phyloP scores from a whole-genome alignment of 2,329 filamentous ascomycete species.

The Exophiala sp. region DNA sequence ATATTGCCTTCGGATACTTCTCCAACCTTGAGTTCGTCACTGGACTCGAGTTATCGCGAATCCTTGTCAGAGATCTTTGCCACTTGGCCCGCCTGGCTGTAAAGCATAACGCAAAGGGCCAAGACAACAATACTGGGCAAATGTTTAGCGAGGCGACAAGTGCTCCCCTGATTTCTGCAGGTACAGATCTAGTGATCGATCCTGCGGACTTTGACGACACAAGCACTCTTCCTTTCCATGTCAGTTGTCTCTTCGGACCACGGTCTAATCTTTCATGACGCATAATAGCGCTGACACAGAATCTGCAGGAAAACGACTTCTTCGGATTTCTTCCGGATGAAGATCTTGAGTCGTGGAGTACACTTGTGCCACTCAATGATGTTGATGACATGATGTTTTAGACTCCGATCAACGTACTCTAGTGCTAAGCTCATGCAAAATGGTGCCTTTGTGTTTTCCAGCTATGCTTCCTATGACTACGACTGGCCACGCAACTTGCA shows the following conservation, averaged over 20 bases:
- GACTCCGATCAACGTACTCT: not conserved
- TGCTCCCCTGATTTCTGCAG: not conserved
- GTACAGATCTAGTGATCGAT: not conserved
- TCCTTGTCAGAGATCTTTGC: conserved; percentile 10
- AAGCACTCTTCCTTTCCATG: not conserved
- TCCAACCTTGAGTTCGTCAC: conserved; percentile 11
- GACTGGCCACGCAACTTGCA: too few relatives aligned
- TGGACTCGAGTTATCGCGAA: conserved; percentile 1
- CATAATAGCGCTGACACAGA: not conserved
- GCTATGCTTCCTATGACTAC: not conserved
- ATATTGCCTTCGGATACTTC: conserved; percentile 11
- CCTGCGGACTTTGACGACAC: not conserved
- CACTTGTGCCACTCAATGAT: not conserved
- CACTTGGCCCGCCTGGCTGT: conserved; percentile 7
- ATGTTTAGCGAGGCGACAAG: not conserved
- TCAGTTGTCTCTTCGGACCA: not conserved
- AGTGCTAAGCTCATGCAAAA: not conserved
- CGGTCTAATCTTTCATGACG: not conserved
- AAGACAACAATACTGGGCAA: not conserved
- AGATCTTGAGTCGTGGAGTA: conserved; percentile 1
- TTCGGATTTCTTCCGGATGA: not conserved
- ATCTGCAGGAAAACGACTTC: conserved; percentile 4
- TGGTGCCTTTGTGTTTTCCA: not conserved
- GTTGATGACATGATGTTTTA: not conserved
- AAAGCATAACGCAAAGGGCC: not conserved